These are phyloP conservation scores for Xylaria cubensis DNA, from an alignment of 495 filamentous ascomycete species.

Conservation along the genomic window DNA sequence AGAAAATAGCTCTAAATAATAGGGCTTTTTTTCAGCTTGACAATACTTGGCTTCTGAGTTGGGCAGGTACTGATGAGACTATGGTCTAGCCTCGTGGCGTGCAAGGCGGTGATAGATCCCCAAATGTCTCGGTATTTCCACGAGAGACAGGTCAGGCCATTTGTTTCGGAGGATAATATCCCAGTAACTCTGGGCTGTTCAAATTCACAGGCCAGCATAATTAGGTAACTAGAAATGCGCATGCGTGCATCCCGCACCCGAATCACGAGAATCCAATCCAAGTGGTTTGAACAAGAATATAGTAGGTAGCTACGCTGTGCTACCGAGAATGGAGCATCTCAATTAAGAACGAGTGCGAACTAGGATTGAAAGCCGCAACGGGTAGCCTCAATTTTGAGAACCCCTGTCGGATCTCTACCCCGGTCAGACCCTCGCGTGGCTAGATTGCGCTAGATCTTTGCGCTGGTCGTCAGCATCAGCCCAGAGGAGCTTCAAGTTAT, in stretches of 20 bases:
- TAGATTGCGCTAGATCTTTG: constrained; percentile 8
- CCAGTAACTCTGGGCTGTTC: neutral
- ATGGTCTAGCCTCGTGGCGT: neutral
- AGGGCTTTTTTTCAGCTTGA: constrained; percentile 12
- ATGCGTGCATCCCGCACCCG: neutral
- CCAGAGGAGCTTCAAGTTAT: neutral
- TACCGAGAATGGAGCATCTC: neutral
- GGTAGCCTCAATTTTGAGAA: neutral
- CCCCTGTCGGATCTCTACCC: constrained; percentile 6
- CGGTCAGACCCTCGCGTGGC: neutral
- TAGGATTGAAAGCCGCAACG: neutral
- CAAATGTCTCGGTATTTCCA: neutral
- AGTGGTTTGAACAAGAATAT: neutral
- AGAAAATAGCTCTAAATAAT: constrained; percentile 6
- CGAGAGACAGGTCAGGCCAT: neutral
- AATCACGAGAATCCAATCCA: neutral
- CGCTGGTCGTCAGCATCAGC: constrained; percentile 6
- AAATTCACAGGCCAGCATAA: neutral
- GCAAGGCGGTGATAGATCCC: neutral
- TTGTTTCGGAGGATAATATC: neutral
- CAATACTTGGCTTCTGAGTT: constrained; percentile 5
- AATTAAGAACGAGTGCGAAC: neutral
- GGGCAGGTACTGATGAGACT: neutral
- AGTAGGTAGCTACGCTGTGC: neutral
- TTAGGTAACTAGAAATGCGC: neutral